Base-by-base conservation (phyloP, 306 rosid species). In the Leucaena leucocephala region DNA sequence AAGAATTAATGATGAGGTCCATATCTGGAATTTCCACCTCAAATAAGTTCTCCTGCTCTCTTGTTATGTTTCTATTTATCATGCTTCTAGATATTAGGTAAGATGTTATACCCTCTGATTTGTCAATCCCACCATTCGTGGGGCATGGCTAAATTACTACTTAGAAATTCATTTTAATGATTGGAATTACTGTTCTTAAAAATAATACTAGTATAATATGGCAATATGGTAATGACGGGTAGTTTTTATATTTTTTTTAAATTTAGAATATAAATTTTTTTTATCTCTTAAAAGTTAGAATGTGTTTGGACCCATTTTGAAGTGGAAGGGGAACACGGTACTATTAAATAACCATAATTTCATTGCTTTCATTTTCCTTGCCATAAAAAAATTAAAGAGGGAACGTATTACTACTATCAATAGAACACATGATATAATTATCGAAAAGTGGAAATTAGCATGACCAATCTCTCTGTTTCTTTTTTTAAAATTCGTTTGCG, bases 61-160 rank as follows among this genome's bases (percentile, higher is more conserved):
- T 71, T 11, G 22, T 11, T 73, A n/a, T 52, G 61, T 27, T 11
- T 22, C 2, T 8, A 3, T 58, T 4, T 0, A 4, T 66, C 43
- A 33, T 48, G 8, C 40, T 49, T 76, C 4, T 27, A 8, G 8
- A 27, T 10, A 39, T 52, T 76, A 34, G 85, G 85, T 81, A 54
- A 64, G 76, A 55, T 7, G 76, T 55, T 54, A n/a, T 63, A 16
- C 15, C 38, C 21, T 27, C 54, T 74, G 69, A 84, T 72, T 10
- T 71, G 15, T 71, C 75, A 71, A 71, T 69, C 35, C 38, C 27
- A 22, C 21, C 74, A 67, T 8, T 39, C 8, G n/a, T 10, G 27
- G 63, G 34, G 35, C 22, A 6, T 17, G 7, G 22, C 58, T 52
- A 17, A 52, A n/a, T 52, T 17, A 52, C 5, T 17, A 27, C 15